Conservation (phyloP, 2,329 filamentous ascomycete species). For the Shiraia sp. region DNA sequence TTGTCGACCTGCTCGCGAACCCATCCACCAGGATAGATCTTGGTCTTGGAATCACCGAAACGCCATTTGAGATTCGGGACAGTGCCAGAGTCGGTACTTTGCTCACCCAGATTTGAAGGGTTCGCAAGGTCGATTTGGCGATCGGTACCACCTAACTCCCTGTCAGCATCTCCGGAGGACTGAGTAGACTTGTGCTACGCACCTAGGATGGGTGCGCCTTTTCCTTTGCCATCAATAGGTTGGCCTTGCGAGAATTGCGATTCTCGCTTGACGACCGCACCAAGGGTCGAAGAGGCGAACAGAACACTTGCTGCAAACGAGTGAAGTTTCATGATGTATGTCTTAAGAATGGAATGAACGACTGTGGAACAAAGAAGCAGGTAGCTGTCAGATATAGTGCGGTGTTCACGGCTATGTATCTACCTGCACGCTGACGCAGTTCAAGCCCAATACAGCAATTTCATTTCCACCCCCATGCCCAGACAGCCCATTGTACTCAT, state of each 20-base stretch:
- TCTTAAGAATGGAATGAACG: slow-evolving; percentile 9
- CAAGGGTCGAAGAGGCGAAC: slow-evolving; percentile 19
- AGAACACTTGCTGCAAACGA: slow-evolving; percentile 20
- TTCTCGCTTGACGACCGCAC: slow-evolving; percentile 28
- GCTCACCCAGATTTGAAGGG: slow-evolving; percentile 64
- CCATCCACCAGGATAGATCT: slow-evolving; percentile 67
- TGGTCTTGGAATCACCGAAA: slow-evolving; percentile 69
- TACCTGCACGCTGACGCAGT: neutral
- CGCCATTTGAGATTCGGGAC: slow-evolving; percentile 71
- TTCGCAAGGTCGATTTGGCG: slow-evolving; percentile 64
- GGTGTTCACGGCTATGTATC: slow-evolving; percentile 2
- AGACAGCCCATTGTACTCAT: too few species aligned
- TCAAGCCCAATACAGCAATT: too few species aligned
- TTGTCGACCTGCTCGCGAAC: slow-evolving; percentile 67
- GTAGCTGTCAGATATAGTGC: neutral
- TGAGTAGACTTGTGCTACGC: slow-evolving; percentile 19
- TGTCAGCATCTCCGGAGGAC: neutral
- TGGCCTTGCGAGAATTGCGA: slow-evolving; percentile 56
- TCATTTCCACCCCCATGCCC: too few species aligned
- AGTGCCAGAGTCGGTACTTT: slow-evolving; percentile 64
- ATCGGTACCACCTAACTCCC: slow-evolving; percentile 70
- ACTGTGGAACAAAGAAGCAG: too few species aligned
- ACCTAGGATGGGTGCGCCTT: slow-evolving; percentile 64
- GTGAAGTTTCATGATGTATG: slow-evolving; percentile 26
- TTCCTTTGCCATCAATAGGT: slow-evolving; percentile 61